Base-by-base conservation (phyloP, 148 eudicot species). In the Vaccinium darrowii region DNA sequence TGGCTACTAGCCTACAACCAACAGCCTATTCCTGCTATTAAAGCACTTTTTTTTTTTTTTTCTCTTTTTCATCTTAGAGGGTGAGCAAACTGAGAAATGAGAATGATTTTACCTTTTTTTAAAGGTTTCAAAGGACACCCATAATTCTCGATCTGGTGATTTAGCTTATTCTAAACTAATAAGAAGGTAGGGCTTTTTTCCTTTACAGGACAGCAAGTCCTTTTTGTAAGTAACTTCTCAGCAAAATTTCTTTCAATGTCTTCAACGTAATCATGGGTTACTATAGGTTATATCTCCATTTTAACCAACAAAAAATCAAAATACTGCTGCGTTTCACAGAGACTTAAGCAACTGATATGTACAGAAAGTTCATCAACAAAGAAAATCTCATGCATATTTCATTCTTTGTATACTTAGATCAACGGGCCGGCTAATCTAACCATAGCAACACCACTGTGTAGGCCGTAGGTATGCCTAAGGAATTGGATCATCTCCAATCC, bases 11-110 rank as follows among this genome's bases (percentile, higher is more conserved):
- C 86, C 56, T 6, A 0, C 76, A 36, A 67, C 77, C 86, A 67
- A 84, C 86, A 62, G 14, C 71, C 21, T 21, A 23, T 56, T 49
- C 69, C 83, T 25, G 79, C 57, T 69, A 54, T 80, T 80, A 79
- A 67, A 52, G 78, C 82, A 78, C 76, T 43, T 43, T 73, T 47
- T 18, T 54, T 49, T 52, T 33, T 33, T 33, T 1, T 19, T 53
- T 27, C n/a, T 9, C 72, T 21, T 39, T 79, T 69, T n/a, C 21
- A n/a, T 57, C 50, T 18, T 56, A 36, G 79, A 16, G 79, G 21
- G n/a, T 15, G 12, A 53, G 62, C 18, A n/a, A 9, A 62, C 18
- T 52, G 7, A 39, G 49, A 39, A 73, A 39, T 15, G 11, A 33
- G 50, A 39, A 16, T 74, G 49, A 39, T 74, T 36, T 43, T 5